Evolutionary conservation across 805 yeast species (phyloP).

Genomic region (Priceomyces fermenticarens): DNA sequence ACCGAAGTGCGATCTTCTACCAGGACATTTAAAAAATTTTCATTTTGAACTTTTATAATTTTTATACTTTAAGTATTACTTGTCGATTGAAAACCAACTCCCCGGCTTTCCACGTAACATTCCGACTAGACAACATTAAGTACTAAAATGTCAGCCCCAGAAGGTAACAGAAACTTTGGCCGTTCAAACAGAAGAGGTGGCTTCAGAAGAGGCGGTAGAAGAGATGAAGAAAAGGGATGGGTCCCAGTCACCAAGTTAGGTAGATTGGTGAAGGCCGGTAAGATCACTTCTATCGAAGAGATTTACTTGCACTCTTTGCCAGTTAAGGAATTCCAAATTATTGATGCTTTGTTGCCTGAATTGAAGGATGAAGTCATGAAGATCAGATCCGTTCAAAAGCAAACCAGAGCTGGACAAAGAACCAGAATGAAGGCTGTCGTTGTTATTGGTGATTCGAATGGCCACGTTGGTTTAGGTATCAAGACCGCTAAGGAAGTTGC

Average conservation of each 20-base stretch:
- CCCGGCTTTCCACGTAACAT: constrained; percentile 74
- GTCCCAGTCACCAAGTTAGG: constrained; percentile 99
- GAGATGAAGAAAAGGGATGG: constrained; percentile 98
- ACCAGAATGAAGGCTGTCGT: constrained; percentile 99
- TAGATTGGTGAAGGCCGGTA: constrained; percentile 98
- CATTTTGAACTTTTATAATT: background rate
- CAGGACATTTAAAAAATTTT: constrained; percentile 3
- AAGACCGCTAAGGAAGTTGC: constrained; percentile 99
- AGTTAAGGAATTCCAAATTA: constrained; percentile 98
- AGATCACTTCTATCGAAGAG: constrained; percentile 94
- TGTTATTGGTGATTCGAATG: constrained; percentile 98
- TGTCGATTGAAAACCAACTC: constrained; percentile 67
- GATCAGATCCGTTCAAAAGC: constrained; percentile 99
- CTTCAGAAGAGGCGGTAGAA: constrained; percentile 59
- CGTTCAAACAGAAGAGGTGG: constrained; percentile 62
- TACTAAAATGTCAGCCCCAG: constrained; percentile 44
- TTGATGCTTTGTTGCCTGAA: constrained; percentile 92
- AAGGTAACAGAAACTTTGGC: constrained; percentile 50
- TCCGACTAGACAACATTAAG: constrained; percentile 44
- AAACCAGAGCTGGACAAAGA: constrained; percentile 99
- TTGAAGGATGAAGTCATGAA: constrained; percentile 99
- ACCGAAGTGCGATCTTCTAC: no score
- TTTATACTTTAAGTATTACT: constrained; percentile 7
- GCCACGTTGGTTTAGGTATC: constrained; percentile 99
- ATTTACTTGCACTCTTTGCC: constrained; percentile 99